These are phyloP conservation scores for Neopestalotiopsis clavispora DNA, from an alignment of 2,329 filamentous ascomycete species.

Conservation along the genomic window DNA sequence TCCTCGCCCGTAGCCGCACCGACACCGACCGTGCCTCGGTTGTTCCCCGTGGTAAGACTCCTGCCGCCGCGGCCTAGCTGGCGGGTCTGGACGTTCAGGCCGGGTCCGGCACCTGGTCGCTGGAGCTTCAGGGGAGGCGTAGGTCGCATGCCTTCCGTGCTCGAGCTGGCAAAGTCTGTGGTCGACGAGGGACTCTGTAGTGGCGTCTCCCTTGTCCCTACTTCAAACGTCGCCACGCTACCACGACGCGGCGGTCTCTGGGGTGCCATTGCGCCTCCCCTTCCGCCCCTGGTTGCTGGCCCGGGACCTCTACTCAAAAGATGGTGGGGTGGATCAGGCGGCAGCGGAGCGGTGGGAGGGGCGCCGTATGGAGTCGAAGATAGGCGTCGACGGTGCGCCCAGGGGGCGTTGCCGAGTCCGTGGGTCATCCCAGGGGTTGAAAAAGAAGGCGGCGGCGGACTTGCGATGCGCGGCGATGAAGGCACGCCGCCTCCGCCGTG, in stretches of 20 bases:
- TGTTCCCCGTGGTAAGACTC: not conserved
- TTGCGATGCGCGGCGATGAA: slow-evolving; percentile 12
- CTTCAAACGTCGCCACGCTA: slow-evolving; percentile 14
- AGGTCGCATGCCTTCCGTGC: not conserved
- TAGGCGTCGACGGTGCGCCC: slow-evolving; percentile 30
- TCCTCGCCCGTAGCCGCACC: no score
- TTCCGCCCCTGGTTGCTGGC: not conserved
- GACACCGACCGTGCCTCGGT: not conserved
- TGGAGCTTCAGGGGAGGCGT: not conserved
- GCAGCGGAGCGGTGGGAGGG: slow-evolving; percentile 2
- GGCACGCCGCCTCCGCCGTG: slow-evolving; percentile 13
- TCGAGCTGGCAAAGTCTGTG: not conserved
- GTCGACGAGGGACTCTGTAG: not conserved
- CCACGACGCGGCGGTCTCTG: not conserved
- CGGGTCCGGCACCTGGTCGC: not conserved
- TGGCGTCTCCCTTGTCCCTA: not conserved
- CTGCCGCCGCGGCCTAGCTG: not conserved
- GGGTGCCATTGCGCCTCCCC: not conserved
- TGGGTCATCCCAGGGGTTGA: slow-evolving; percentile 19
- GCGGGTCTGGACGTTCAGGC: slow-evolving; percentile 1
- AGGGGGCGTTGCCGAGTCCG: slow-evolving; percentile 32
- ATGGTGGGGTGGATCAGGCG: slow-evolving; percentile 2
- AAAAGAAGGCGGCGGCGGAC: slow-evolving; percentile 16
- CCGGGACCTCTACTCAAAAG: not conserved
- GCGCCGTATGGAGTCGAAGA: slow-evolving; percentile 25